Conservation (phyloP, 345 rosid species). For the Mangifera indica region DNA sequence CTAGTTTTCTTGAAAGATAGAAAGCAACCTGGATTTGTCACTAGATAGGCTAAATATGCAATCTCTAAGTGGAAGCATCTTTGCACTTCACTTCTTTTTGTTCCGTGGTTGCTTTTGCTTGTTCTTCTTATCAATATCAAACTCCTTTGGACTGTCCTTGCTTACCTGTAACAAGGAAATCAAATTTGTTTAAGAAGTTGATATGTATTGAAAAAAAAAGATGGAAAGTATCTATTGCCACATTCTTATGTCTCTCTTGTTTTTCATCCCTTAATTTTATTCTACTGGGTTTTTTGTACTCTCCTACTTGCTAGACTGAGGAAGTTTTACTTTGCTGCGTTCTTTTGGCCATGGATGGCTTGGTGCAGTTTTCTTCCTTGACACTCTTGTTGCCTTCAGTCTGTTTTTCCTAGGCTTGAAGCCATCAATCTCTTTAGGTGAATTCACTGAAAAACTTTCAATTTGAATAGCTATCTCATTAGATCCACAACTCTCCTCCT, state of each 20-base stretch:
- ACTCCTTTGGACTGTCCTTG: slow-evolving; percentile 32
- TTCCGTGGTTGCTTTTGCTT: slow-evolving; percentile 27
- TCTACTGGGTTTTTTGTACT: neutral
- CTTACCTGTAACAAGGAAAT: slow-evolving; percentile 29
- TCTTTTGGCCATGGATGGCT: slow-evolving; percentile 45
- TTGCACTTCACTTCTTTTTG: slow-evolving; percentile 31
- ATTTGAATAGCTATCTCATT: slow-evolving; percentile 62
- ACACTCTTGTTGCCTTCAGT: slow-evolving; percentile 31
- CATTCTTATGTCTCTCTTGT: neutral
- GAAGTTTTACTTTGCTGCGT: slow-evolving; percentile 38
- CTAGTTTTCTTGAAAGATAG: neutral
- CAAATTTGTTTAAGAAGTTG: neutral
- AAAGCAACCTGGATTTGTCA: neutral
- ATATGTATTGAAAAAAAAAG: neutral
- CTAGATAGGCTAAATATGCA: neutral
- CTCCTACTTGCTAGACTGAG: neutral
- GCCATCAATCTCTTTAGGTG: slow-evolving; percentile 25
- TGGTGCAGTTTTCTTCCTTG: slow-evolving; percentile 56
- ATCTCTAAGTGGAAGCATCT: slow-evolving; percentile 19
- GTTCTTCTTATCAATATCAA: slow-evolving; percentile 33
- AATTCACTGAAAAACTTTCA: slow-evolving; percentile 34
- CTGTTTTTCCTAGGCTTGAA: slow-evolving; percentile 30
- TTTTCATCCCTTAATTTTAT: neutral
- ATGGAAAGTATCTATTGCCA: neutral
- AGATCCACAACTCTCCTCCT: slow-evolving; percentile 86